Base-by-base conservation (phyloP, 306 rosid genomes). In the Quercus glauca region DNA sequence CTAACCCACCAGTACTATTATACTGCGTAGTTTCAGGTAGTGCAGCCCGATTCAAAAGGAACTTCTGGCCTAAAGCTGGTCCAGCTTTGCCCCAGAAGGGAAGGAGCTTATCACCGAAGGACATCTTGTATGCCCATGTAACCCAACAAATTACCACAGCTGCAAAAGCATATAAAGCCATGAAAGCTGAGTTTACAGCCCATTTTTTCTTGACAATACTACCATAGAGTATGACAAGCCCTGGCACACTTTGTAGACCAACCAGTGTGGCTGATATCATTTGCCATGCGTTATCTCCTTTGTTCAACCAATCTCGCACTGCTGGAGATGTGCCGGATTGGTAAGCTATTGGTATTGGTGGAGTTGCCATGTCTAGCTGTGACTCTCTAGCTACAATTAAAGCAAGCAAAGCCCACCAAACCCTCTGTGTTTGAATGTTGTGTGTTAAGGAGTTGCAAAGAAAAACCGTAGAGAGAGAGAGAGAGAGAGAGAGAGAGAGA, bases 271-370 rank as follows among this genome's bases (percentile, higher is more conserved):
- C 94, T 0, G 92, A 13, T 1, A 83, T 12, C 94, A 90, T 83
- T 71, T 90, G 92, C 94, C 92, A 90, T 43, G 90, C 69, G 85
- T 90, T 90, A 85, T 90, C 92, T 9, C 92, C 94, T 70, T 90
- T 90, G 89, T 90, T 90, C 55, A 90, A 18, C 94, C 94, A 90
- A 0, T 51, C 83, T 0, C 88, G 94, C 2, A 86, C 90, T 0
- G 86, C 86, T 0, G 1, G 29, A 10, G 71, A 61, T 4, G 84
- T 73, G 58, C 77, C 75, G 37, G 84, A 80, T 15, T 20, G 28
- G 77, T 90, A 87, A n/a, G 93, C 91, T 10, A 55, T 1, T 1
- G 41, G 43, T 35, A 35, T 35, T 35, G 43, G 43, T 6, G 43
- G 43, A 35, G 69, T 45, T 0, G 71, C 84, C 88, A 86, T 80